These are phyloP conservation scores for Fusarium tjaetaba DNA, from an alignment of 2,329 filamentous ascomycete species.

Conservation along the genomic window DNA sequence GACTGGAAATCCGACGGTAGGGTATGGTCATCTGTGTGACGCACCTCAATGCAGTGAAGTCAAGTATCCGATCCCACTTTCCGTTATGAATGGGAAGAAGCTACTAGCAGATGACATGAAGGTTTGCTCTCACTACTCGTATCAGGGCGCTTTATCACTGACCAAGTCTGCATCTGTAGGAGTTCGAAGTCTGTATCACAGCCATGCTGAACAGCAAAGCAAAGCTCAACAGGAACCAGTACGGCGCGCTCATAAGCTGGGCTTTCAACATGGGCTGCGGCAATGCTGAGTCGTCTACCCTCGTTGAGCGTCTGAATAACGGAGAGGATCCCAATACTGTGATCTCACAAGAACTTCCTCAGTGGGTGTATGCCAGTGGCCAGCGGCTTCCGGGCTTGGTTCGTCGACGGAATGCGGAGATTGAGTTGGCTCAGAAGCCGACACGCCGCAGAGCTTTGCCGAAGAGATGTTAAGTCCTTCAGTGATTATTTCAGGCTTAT, in stretches of 20 bases:
- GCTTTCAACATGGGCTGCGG: slow-evolving; percentile 62
- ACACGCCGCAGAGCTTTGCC: slow-evolving; percentile 24
- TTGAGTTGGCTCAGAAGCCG: slow-evolving; percentile 46
- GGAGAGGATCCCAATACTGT: slow-evolving; percentile 48
- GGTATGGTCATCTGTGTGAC: slow-evolving; percentile 61
- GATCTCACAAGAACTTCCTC: slow-evolving; percentile 56
- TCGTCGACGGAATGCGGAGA: slow-evolving; percentile 56
- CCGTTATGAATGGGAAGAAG: slow-evolving; percentile 50
- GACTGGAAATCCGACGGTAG: slow-evolving; percentile 58
- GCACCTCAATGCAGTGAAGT: slow-evolving; percentile 56
- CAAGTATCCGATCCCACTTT: slow-evolving; percentile 57
- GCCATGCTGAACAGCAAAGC: slow-evolving; percentile 10
- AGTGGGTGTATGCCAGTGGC: slow-evolving; percentile 57
- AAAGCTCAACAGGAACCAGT: slow-evolving; percentile 58
- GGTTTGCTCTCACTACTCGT: not conserved
- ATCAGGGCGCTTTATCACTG: fast-evolving
- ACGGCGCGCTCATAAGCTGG: slow-evolving; percentile 62
- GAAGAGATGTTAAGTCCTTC: not conserved
- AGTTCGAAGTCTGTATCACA: slow-evolving; percentile 11
- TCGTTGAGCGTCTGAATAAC: slow-evolving; percentile 33
- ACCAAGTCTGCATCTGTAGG: not conserved
- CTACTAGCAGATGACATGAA: slow-evolving; percentile 46
- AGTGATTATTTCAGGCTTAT: not conserved
- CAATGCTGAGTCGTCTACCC: slow-evolving; percentile 52
- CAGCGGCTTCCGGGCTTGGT: slow-evolving; percentile 53